Conservation (phyloP, 164 flowering plant genomes). For the Echeveria elegans region DNA sequence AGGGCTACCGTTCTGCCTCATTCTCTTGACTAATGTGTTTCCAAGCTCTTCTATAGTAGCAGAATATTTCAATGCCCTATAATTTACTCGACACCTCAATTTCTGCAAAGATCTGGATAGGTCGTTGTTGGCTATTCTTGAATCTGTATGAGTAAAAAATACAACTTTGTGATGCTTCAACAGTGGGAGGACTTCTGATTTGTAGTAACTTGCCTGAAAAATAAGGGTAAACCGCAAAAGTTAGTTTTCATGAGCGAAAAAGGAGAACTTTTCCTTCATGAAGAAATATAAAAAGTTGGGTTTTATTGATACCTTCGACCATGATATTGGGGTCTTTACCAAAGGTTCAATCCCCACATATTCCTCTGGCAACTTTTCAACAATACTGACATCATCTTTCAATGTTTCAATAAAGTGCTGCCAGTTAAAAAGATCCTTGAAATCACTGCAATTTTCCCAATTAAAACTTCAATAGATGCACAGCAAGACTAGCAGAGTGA, state of each 20-base stretch:
- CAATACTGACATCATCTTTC: slow-evolving; percentile 70
- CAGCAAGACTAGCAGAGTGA: background rate
- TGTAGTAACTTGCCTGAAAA: slow-evolving; percentile 75
- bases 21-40: slow-evolving; percentile 65
- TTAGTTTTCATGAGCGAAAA: background rate
- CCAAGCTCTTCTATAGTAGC: slow-evolving; percentile 81
- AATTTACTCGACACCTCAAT: slow-evolving; percentile 90
- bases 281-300: background rate
- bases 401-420: slow-evolving; percentile 79
- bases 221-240: background rate
- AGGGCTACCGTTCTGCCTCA: slow-evolving; percentile 53
- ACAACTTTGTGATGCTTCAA: slow-evolving; percentile 84
- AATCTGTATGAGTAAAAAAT: slow-evolving; percentile 92
- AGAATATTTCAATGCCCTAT: slow-evolving; percentile 78
- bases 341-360: slow-evolving; percentile 65
- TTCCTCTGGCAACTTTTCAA: slow-evolving; percentile 64
- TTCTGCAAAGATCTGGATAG: slow-evolving; percentile 70
- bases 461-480: background rate
- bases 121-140: slow-evolving; percentile 87
- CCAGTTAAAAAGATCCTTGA: slow-evolving; percentile 97
- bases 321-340: slow-evolving; percentile 82
- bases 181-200: slow-evolving; percentile 71
- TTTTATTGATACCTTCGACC: slow-evolving; percentile 76
- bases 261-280: background rate
- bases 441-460: slow-evolving; percentile 58